Base-by-base conservation (phyloP, 73 alveolate genomes). In the Effrenium voratum region DNA sequence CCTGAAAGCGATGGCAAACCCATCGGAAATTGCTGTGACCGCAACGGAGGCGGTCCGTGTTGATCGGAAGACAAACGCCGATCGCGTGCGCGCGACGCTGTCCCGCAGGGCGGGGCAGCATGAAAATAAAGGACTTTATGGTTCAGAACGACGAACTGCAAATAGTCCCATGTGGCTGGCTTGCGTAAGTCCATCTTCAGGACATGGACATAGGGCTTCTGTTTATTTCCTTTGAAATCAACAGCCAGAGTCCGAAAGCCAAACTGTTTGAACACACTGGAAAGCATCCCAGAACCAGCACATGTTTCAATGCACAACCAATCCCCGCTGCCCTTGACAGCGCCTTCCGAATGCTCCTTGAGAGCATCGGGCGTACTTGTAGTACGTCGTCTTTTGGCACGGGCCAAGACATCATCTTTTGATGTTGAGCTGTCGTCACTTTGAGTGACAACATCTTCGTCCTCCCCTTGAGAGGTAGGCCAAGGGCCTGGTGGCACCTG, bases 91-190 rank as follows among this genome's bases (percentile, higher is more conserved):
- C 47, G 34, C 36, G 57, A 1, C 22, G 87, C 87, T 15, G 87
- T 76, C 22, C 86, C 86, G 60, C 86, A 76, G 36, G 86, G 86
- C 4, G 83, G 83, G 16, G 83, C 83, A 10, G 16, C 83, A 32
- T 72, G 83, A 30, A 72, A 30, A 30, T 36, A 38, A n/a, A 72
- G 3, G 45, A 22, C 26, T 4, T 22, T 15, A 8, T 36, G 46
- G 45, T 30, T 28, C 83, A 24, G 3, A 6, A 72, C 50, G 3
- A 72, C 10, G 8, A 3, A 3, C 83, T 38, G 15, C 47, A 79
- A 45, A 26, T 44, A 79, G 30, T 32, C 66, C 91, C 91, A 79
- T 12, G 91, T 19, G 4, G 44, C 8, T 13, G 12, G 28, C 46
- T 10, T 19, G 41, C 91, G 66, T 41, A 79, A n/a, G 45, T 79